Evolutionary conservation across 2,329 filamentous ascomycete genomes (phyloP).

Genomic region (Penicillium sclerotiorum): DNA sequence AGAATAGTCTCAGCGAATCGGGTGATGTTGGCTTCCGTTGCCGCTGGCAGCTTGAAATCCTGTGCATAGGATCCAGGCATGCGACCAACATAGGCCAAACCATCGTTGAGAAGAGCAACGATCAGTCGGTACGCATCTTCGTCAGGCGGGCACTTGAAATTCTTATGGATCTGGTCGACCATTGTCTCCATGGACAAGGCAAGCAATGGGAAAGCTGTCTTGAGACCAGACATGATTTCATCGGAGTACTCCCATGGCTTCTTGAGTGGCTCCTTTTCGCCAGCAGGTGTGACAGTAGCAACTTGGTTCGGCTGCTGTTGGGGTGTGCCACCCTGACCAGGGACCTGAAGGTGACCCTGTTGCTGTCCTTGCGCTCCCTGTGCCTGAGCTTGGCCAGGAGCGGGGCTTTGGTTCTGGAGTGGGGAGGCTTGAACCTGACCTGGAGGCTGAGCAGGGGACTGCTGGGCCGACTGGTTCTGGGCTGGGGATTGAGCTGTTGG

Average conservation of each 20-base stretch:
- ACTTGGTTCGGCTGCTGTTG: conserved; percentile 26
- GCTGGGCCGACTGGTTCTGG: conserved; percentile 24
- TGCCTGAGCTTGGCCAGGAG: conserved; percentile 17
- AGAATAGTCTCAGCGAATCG: conserved; percentile 95
- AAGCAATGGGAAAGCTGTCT: conserved; percentile 94
- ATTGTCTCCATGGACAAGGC: conserved; percentile 99
- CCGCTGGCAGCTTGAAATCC: conserved; percentile 84
- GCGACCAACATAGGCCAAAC: conserved; percentile 85
- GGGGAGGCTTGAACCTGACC: conserved; percentile 23
- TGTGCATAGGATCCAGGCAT: conserved; percentile 84
- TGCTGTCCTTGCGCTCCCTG: conserved; percentile 22
- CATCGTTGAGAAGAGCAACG: conserved; percentile 95
- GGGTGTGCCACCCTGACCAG: conserved; percentile 28
- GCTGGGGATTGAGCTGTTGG: conserved; percentile 29
- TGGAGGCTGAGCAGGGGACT: conserved; percentile 26
- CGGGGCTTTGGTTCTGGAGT: conserved; percentile 20
- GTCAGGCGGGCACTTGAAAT: conserved; percentile 98
- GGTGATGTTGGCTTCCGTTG: conserved; percentile 95
- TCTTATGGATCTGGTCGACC: conserved; percentile 98
- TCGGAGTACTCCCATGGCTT: conserved; percentile 96
- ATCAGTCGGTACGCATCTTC: conserved; percentile 97
- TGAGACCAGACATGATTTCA: conserved; percentile 91
- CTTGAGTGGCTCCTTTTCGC: conserved; percentile 58
- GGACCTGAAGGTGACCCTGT: conserved; percentile 33
- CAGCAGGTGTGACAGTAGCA: conserved; percentile 22